Conservation (phyloP, 176 grass and related monocot genomes). For the Eragrostis curvula region DNA sequence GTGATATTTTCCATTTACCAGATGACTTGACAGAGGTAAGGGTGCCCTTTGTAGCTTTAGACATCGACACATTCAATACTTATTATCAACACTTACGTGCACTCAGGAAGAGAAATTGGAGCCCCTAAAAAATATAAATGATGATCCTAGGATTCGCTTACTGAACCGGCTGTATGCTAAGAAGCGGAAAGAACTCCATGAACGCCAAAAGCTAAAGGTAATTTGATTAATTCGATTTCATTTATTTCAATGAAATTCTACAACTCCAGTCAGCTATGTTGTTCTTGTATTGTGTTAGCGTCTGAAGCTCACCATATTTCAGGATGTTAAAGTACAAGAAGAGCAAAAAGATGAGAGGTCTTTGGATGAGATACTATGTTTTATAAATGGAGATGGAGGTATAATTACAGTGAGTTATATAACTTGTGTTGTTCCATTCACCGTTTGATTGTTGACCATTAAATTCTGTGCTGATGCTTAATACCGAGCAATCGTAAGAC, state of each 20-base stretch:
- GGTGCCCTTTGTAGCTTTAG: conserved; percentile 12
- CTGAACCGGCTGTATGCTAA: conserved; percentile 98
- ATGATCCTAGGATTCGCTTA: conserved; percentile 94
- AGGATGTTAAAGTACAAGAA: conserved; percentile 82
- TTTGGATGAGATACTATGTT: conserved; percentile 97
- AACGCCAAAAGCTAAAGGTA: conserved; percentile 94
- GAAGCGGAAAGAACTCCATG: conserved; percentile 96
- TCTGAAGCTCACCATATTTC: conserved; percentile 47
- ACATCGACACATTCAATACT: conserved; percentile 27
- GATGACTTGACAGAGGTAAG: conserved; percentile 96
- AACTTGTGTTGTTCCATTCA: conserved; percentile 32
- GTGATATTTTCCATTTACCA: conserved; percentile 97
- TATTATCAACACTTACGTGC: conserved; percentile 38
- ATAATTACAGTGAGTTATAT: conserved; percentile 65
- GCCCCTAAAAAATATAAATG: conserved; percentile 97
- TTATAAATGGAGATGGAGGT: conserved; percentile 99
- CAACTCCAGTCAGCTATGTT: background rate
- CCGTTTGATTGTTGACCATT: background rate
- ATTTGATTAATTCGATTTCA: background rate
- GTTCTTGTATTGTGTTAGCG: conserved; percentile 29
- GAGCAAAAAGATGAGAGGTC: conserved; percentile 90
- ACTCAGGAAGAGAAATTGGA: conserved; percentile 99
- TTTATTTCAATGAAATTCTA: conserved; percentile 14
- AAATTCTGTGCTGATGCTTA: conserved; percentile 18
- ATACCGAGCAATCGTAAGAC: background rate